Base-by-base conservation (phyloP, 176 grass and related monocot genomes). In the Canna indica region DNA sequence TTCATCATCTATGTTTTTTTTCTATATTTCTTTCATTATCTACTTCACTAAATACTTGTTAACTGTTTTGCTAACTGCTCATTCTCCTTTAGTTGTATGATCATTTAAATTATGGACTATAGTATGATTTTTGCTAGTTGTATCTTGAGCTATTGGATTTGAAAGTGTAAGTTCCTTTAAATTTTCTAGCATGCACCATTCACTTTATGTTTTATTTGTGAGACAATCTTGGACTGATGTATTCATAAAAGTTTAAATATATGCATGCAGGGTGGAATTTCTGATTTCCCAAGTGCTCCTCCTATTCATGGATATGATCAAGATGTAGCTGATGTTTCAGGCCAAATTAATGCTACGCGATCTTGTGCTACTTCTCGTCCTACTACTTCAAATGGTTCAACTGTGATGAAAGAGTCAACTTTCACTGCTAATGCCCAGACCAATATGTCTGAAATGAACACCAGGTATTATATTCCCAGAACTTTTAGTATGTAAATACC, bases 201-300 rank as follows among this genome's bases (percentile, higher is more conserved):
- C 62, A 36, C 9, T 65, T 36, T 65, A n/a, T n/a, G n/a, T n/a
- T 66, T 10, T 56, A n/a, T 56, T 8, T 60, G 13, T 60, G 28
- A 14, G 12, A 11, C 11, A 28, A 60, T 26, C 16, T 24, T 7
- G 9, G 1, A 11, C 11, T 17, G 3, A n/a, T n/a, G n/a, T n/a
- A n/a, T n/a, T n/a, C n/a, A n/a, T n/a, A n/a, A n/a, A n/a, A n/a
- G n/a, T n/a, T n/a, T n/a, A n/a, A n/a, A 67, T 5, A 39, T 77
- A 20, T 68, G 63, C 34, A 52, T 79, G 47, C 82, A 97, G 93
- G 82, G 64, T 87, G 83, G 69, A 39, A 64, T 81, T 26, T 76
- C 94, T 80, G 86, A 85, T 84, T 73, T 77, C 11, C 94, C 94
- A 24, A 99, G 94, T 84, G 94, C 94, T 32, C 94, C 94, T 11